These are phyloP conservation scores for Chaetomium tenue DNA, from an alignment of 495 filamentous ascomycete genomes.

Conservation along the genomic window DNA sequence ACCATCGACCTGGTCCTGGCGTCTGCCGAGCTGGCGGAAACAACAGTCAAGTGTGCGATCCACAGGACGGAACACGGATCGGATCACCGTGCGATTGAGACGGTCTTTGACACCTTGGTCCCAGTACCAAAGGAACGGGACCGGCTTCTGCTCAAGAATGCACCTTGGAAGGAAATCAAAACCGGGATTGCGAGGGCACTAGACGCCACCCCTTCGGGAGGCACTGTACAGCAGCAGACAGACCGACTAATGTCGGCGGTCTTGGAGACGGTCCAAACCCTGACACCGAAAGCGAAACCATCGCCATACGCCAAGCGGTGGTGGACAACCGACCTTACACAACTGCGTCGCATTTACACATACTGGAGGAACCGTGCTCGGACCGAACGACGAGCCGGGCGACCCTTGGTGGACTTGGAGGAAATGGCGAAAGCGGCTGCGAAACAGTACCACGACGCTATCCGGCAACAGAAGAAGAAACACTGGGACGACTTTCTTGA, in stretches of 20 bases:
- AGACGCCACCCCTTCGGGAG: background rate
- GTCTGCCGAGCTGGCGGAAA: conserved; percentile 11
- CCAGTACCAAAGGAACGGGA: background rate
- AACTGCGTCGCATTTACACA: background rate
- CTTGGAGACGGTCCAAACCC: conserved; percentile 4
- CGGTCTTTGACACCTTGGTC: background rate
- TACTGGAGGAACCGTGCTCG: conserved; percentile 2
- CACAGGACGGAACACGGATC: conserved; percentile 18
- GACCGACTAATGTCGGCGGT: conserved; percentile 20
- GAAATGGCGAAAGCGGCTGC: background rate
- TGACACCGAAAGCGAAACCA: conserved; percentile 19
- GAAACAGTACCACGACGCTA: conserved; percentile 3
- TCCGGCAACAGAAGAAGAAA: conserved; percentile 8
- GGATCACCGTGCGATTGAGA: conserved; percentile 21
- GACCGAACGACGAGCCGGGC: background rate
- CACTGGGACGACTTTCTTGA: conserved; percentile 1
- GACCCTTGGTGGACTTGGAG: background rate
- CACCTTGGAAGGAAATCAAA: conserved; percentile 14
- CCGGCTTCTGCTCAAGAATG: conserved; percentile 19
- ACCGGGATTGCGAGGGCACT: background rate
- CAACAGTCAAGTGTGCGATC: conserved; percentile 13
- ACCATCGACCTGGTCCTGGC: conserved; percentile 21
- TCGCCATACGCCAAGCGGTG: conserved; percentile 21
- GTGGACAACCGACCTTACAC: conserved; percentile 11
- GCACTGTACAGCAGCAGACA: conserved; percentile 20